Conservation (phyloP, 352 stramenopile genomes). For the Phytopythium boreale region DNA sequence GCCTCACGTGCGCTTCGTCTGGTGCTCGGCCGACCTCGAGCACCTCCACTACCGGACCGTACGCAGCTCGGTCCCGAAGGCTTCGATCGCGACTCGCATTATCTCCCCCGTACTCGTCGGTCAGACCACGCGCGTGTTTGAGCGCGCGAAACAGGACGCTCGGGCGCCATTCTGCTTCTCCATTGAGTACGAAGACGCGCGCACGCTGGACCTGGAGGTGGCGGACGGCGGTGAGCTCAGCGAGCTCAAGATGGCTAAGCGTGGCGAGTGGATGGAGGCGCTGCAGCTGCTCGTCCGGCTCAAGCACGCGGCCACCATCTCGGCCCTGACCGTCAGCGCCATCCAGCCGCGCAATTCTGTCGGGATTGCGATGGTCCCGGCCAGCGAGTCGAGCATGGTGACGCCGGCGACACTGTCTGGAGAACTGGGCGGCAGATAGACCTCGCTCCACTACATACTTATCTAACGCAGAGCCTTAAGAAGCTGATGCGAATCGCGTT, state of each 20-base stretch:
- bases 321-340: neutral
- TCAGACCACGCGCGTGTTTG: constrained; percentile 60
- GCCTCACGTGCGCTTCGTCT: constrained; percentile 78
- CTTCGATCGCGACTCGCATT: constrained; percentile 52
- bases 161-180: constrained; percentile 69
- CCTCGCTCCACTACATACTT: neutral
- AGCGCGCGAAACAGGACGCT: constrained; percentile 46
- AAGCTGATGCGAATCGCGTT: neutral
- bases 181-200: constrained; percentile 69
- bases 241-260: constrained; percentile 63
- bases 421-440: neutral
- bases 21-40: constrained; percentile 70
- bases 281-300: constrained; percentile 72
- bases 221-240: neutral
- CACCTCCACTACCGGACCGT: constrained; percentile 70
- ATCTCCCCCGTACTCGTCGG: constrained; percentile 41
- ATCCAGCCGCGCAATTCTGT: neutral
- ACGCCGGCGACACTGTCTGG: neutral
- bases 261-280: constrained; percentile 62
- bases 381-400: neutral
- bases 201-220: constrained; percentile 75
- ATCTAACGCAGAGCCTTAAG: neutral
- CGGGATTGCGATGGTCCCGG: neutral
- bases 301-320: constrained; percentile 29
- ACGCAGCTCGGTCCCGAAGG: constrained; percentile 45